Percentiles rank a stretch among this genome's conserved stretches.
Evolutionary conservation across 768 basidiomycete species (phyloP).

Genomic region (Phanerochaete carnosa): DNA sequence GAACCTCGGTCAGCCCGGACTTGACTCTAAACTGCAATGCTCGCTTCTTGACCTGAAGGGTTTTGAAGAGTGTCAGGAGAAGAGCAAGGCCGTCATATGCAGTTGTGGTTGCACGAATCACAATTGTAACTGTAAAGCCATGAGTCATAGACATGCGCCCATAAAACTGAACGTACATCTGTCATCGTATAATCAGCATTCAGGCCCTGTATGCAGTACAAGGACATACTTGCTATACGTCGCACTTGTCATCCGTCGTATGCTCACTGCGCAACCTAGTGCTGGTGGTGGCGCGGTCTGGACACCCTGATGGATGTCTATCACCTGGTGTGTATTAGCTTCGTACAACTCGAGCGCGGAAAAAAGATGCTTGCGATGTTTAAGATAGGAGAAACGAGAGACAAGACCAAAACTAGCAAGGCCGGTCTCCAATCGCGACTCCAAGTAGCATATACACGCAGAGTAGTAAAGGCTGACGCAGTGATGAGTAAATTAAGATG

Average conservation of each 20-base stretch:
- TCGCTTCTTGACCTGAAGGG: neutral
- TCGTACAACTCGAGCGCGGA: neutral
- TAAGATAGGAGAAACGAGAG: conserved; percentile 9
- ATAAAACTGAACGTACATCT: neutral
- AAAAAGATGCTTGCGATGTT: conserved; percentile 7
- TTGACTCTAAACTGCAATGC: neutral
- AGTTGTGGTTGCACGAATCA: conserved; percentile 10
- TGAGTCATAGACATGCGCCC: neutral
- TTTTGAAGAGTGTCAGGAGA: conserved; percentile 12
- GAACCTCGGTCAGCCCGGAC: neutral
- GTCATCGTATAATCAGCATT: neutral
- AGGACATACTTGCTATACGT: conserved; percentile 12
- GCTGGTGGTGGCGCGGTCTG: conserved; percentile 16
- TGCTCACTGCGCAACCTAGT: conserved; percentile 12
- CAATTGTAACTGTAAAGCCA: conserved; percentile 9
- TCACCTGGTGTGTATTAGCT: neutral
- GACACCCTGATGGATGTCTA: conserved; percentile 1
- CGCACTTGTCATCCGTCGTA: neutral
- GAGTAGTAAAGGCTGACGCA: conserved; percentile 12
- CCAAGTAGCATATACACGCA: conserved; percentile 20
- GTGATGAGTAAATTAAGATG: neutral
- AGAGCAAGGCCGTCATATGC: conserved; percentile 13
- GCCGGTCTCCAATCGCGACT: conserved; percentile 16
- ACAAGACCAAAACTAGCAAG: conserved; percentile 14
- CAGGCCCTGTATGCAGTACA: too few species aligned